Evolutionary conservation across 2,329 filamentous ascomycete species (phyloP).

Genomic region (Aspergillus fijiensis): DNA sequence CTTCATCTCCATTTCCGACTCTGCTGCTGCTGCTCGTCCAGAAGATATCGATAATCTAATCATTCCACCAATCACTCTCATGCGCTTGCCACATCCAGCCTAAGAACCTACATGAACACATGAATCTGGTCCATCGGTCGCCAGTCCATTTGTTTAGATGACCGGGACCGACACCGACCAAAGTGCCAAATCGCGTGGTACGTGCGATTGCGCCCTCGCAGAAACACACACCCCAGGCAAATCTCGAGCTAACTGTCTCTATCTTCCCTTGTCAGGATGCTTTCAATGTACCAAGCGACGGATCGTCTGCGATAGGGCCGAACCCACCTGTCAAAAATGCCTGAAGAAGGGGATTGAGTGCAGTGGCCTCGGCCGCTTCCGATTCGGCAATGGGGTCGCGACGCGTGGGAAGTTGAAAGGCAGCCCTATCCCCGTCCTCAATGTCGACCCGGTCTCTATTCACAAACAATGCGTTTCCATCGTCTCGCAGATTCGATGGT

Average conservation of each 20-base stretch:
- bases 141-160: background rate
- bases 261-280: constrained; percentile 26
- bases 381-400: constrained; percentile 27
- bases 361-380: constrained; percentile 30
- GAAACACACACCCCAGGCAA: background rate
- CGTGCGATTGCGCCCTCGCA: too few species aligned
- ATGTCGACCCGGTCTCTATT: background rate
- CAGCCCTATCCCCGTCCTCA: constrained; percentile 11
- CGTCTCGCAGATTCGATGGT: background rate
- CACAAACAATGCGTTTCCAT: background rate
- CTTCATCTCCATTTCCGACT: background rate
- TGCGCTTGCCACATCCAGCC: background rate
- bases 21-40: too few species aligned
- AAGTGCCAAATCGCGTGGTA: constrained; percentile 7
- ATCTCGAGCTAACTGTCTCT: background rate
- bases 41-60: too few species aligned
- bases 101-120: background rate
- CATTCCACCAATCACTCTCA: background rate
- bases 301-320: constrained; percentile 36
- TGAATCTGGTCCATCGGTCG: background rate
- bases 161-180: background rate
- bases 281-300: constrained; percentile 39
- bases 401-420: constrained; percentile 21
- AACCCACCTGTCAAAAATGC: constrained; percentile 36
- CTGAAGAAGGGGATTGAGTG: constrained; percentile 31